A percentile compares a stretch with the other conserved stretches of the same genome.
Evolutionary conservation across 768 basidiomycete species (phyloP).

Genomic region (Steccherinum ochraceum): DNA sequence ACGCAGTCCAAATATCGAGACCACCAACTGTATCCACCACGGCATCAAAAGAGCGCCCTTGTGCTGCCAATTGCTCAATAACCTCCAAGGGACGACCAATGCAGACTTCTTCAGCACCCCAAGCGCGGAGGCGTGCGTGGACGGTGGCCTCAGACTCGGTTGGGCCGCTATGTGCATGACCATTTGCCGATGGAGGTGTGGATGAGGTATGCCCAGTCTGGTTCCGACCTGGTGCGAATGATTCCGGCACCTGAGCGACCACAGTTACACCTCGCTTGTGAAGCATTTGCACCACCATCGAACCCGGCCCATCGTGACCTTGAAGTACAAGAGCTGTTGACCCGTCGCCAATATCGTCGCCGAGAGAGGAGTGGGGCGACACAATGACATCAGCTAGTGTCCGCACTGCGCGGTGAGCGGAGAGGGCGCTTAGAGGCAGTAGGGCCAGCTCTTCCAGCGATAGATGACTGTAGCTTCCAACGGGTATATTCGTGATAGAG

Average conservation of each 20-base stretch:
- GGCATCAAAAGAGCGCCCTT: constrained; percentile 65
- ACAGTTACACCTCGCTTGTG: constrained; percentile 64
- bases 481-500: constrained; percentile 11
- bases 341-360: constrained; percentile 10
- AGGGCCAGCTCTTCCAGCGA: constrained; percentile 73
- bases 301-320: constrained; percentile 71
- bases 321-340: constrained; percentile 48
- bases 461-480: constrained; percentile 19
- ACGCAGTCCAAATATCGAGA: constrained; percentile 70
- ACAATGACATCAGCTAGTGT: constrained; percentile 51
- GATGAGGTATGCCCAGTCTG: constrained; percentile 7
- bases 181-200: not conserved
- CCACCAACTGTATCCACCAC: constrained; percentile 84
- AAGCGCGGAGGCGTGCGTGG: constrained; percentile 42
- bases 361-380: constrained; percentile 1
- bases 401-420: constrained; percentile 78
- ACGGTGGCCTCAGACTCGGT: constrained; percentile 26
- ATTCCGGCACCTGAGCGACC: constrained; percentile 54
- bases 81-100: constrained; percentile 54
- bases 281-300: constrained; percentile 75
- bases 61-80: constrained; percentile 42
- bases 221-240: constrained; percentile 1
- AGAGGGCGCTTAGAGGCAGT: constrained; percentile 70
- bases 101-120: constrained; percentile 77
- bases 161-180: constrained; percentile 9